These are phyloP conservation scores for Apiotrichum gracile DNA, from an alignment of 1,284 basidiomycete species.

Conservation along the genomic window DNA sequence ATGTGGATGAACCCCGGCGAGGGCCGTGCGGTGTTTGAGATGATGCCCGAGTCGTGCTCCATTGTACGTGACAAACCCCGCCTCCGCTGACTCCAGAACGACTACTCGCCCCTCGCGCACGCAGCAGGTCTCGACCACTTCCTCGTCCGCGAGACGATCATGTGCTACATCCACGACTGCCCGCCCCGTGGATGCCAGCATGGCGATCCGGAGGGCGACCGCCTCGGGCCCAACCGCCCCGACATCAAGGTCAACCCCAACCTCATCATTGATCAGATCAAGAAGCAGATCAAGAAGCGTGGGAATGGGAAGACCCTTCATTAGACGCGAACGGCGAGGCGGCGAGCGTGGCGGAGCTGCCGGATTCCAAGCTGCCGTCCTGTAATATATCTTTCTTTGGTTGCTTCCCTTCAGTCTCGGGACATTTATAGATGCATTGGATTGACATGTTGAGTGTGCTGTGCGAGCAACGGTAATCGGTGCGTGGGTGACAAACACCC, in stretches of 20 bases:
- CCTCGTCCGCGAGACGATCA: slow-evolving; percentile 16
- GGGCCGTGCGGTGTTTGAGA: slow-evolving; percentile 54
- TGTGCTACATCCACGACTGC: slow-evolving; percentile 10
- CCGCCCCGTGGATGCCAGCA: slow-evolving; percentile 7
- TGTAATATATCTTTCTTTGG: too few species aligned
- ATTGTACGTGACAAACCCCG: slow-evolving; percentile 3
- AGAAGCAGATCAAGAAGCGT: background rate
- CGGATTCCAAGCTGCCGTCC: too few species aligned
- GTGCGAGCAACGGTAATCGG: too few species aligned
- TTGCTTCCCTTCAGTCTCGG: too few species aligned
- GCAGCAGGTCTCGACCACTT: slow-evolving; percentile 24
- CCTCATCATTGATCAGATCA: slow-evolving; percentile 9
- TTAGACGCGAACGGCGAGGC: too few species aligned
- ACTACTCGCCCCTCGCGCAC: slow-evolving; percentile 25
- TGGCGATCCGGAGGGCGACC: background rate
- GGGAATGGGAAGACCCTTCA: too few species aligned
- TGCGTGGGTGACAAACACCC: too few species aligned
- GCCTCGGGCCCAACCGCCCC: background rate
- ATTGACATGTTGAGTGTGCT: too few species aligned
- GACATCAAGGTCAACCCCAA: slow-evolving; percentile 6
- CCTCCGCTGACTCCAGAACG: slow-evolving; percentile 11
- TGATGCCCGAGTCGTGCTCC: slow-evolving; percentile 12
- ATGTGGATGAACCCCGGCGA: slow-evolving; percentile 67
- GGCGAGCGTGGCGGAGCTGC: too few species aligned
- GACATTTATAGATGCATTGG: too few species aligned